phyloP scores from a whole-genome alignment of 306 rosid genomes.

The Lathyrus aphaca region DNA sequence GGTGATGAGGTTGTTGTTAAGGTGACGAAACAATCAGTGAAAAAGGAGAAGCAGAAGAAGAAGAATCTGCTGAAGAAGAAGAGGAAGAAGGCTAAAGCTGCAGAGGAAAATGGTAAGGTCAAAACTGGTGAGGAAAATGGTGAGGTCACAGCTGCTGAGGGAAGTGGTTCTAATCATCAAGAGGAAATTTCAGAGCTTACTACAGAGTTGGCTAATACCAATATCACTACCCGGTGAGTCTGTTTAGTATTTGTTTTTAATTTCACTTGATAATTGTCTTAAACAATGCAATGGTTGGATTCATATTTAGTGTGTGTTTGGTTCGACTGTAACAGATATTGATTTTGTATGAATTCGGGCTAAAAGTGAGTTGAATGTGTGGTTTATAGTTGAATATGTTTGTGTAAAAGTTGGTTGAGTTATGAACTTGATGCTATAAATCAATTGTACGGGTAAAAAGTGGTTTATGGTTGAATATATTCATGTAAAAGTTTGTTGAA shows the following conservation, averaged over 20 bases:
- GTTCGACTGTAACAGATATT: background rate
- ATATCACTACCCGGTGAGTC: conserved; percentile 50
- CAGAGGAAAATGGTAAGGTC: conserved; percentile 1
- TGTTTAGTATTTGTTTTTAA: background rate
- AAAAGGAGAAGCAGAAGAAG: conserved; percentile 38
- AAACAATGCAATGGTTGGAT: conserved; percentile 22
- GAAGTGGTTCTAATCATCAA: conserved; percentile 40
- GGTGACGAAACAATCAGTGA: conserved; percentile 27
- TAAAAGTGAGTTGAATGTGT: background rate
- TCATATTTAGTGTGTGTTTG: background rate
- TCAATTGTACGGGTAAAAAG: background rate
- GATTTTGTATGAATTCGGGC: background rate
- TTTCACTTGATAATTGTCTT: background rate
- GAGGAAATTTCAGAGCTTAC: conserved; percentile 36
- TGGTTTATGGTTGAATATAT: background rate
- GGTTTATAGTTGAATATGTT: background rate
- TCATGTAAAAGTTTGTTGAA: background rate
- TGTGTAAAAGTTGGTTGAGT: background rate
- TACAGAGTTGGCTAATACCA: conserved; percentile 38
- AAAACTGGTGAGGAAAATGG: conserved; percentile 26
- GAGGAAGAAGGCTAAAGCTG: conserved; percentile 41
- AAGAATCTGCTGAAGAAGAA: conserved; percentile 37
- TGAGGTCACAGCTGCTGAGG: conserved; percentile 36
- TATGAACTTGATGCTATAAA: background rate
- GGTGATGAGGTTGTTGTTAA: conserved; percentile 44